phyloP scores from a whole-genome alignment of 192 early-diverging fungal genomes.

The Backusella psychrophila region DNA sequence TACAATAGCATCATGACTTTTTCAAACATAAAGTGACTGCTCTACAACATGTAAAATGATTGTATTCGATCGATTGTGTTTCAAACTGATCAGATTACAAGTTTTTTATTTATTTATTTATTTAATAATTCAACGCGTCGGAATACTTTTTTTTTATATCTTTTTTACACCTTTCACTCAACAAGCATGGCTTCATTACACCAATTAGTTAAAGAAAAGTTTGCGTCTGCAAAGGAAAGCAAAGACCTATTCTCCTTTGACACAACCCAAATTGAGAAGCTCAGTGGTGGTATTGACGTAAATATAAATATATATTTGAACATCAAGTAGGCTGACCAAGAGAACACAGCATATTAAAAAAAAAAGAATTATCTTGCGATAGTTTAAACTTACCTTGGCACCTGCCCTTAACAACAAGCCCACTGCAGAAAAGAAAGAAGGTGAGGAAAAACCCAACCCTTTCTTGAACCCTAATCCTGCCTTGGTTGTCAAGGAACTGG shows the following conservation, averaged over 20 bases:
- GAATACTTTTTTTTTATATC: not conserved
- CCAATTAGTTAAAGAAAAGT: constrained; percentile 12
- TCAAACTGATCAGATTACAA: not conserved
- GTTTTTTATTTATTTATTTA: not conserved
- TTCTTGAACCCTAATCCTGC: constrained; percentile 48
- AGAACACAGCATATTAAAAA: no score
- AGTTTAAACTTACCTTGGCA: constrained; percentile 48
- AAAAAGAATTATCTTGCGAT: no score
- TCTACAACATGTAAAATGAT: not conserved
- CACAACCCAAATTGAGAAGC: not conserved
- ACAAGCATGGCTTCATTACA: not conserved
- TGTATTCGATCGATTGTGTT: not conserved
- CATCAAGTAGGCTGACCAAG: no score
- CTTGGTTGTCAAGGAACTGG: constrained; percentile 42
- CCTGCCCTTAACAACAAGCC: constrained; percentile 45
- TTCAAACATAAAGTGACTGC: not conserved
- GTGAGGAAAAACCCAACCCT: constrained; percentile 36
- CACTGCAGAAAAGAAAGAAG: not conserved
- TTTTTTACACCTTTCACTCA: not conserved
- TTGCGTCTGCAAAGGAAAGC: not conserved
- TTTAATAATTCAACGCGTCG: not conserved
- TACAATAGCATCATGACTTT: no score
- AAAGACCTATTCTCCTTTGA: constrained; percentile 11
- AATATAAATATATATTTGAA: not conserved
- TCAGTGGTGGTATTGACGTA: constrained; percentile 6